Conservation (phyloP, 2,329 filamentous ascomycete genomes). For the Pestalotiopsis sp. region DNA sequence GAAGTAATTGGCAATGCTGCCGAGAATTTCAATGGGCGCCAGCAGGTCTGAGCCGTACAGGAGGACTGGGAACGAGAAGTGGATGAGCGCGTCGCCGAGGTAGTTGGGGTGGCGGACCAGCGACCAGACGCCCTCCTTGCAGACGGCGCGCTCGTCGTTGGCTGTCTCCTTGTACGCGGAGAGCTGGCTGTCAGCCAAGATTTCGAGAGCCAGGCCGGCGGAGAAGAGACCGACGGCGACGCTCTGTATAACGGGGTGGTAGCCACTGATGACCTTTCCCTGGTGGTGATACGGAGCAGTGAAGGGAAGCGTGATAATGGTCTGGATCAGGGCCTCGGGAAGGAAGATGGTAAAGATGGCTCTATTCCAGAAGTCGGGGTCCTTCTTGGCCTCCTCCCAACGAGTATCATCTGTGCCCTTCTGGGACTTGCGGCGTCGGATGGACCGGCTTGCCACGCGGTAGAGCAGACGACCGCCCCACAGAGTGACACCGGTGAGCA, state of each 20-base stretch:
- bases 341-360: constrained; percentile 57
- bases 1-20: constrained; percentile 59
- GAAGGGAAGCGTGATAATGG: constrained; percentile 58
- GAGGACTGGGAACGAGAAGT: constrained; percentile 60
- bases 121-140: constrained; percentile 62
- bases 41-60: constrained; percentile 58
- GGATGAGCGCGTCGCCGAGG: constrained; percentile 61
- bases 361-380: constrained; percentile 60
- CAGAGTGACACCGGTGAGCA: constrained; percentile 57
- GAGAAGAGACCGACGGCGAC: constrained; percentile 58
- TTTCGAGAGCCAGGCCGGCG: constrained; percentile 58
- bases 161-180: constrained; percentile 47
- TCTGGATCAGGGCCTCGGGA: constrained; percentile 60
- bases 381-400: constrained; percentile 53
- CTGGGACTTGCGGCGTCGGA: constrained; percentile 35
- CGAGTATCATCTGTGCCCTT: constrained; percentile 55
- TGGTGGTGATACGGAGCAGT: constrained; percentile 53
- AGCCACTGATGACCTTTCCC: constrained; percentile 33
- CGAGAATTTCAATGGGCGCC: constrained; percentile 55
- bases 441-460: constrained; percentile 50
- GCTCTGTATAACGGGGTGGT: constrained; percentile 38
- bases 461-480: constrained; percentile 62
- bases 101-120: constrained; percentile 67
- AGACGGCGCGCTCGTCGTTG: constrained; percentile 40
- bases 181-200: constrained; percentile 59